Evolutionary conservation across 768 basidiomycete genomes (phyloP), one percentile per base, ranked within the genome.

Genomic region (Calocybe cyanea): DNA sequence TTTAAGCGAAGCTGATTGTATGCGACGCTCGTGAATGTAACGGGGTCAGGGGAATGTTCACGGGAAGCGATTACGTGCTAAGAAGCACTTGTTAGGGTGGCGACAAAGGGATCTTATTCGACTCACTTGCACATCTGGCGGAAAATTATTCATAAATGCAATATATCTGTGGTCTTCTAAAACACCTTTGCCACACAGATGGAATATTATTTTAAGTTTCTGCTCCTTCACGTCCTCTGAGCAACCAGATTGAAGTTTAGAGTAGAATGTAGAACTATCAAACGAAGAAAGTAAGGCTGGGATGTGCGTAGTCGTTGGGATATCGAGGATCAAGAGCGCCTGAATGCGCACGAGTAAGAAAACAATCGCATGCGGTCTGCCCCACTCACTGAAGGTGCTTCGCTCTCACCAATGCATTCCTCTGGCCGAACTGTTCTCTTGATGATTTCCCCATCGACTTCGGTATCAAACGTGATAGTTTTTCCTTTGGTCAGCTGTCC

Each of bases 11-110:
- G 72, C 49, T 89, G 85, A 51, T 80, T 80, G 52, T 79, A 78
- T 7, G 84, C 84, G 2, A 83, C 77, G 24, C 81, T 83, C 2
- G 81, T 85, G 58, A 90, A 94, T 9, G 83, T 82, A 15, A 91
- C 70, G 1, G 76, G 78, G 58, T 93, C 78, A 1, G 79, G 62
- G 32, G 69, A 67, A 47, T 84, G 68, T 49, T 78, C 73, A 21
- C 76, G 71, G 6, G 88, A 83, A 6, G 89, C 75, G 17, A 96
- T 68, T 3, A 90, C 52, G 54, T 96, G 92, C 89, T 95, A 56
- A 4, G 33, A 40, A 31, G 48, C 24, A 30, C 38, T 43, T 21
- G 39, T 32, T 21, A 35, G 6, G n/a, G n/a, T 7, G 8, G 3
- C 36, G 23, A 31, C 25, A 20, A 33, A 39, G 28, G 39, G 11